Evolutionary conservation across 257 asterid genomes (phyloP), one percentile per base, ranked within the genome.

Genomic region (Solanum raphanifolium): DNA sequence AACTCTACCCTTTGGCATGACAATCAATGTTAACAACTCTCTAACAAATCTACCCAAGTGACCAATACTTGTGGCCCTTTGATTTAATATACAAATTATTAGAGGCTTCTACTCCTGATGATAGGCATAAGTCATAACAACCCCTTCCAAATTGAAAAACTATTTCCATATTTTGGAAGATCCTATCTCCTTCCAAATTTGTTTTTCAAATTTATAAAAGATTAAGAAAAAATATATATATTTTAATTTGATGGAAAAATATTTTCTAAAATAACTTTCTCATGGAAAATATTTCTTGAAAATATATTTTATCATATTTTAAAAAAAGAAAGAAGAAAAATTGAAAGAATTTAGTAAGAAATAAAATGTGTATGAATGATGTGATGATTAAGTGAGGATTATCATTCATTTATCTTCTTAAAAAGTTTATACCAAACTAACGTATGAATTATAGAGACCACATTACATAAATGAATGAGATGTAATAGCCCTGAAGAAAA

Each of bases 401-500:
- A 21, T 10, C 4, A n/a, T 10, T n/a, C 32, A 65, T 10, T n/a
- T 21, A 15, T 74, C 8, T 75, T 3, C 23, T 75, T 38, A 39
- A 76, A 39, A 75, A 1, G 12, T 39, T 58, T n/a, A 38, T 76
- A 13, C 13, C 35, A 23, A 76, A n/a, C 11, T 75, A 39, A 76
- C 9, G 7, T 39, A 39, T n/a, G 60, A 48, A 39, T 76, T 76
- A 23, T n/a, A 25, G 32, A 13, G 20, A 39, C 35, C 11, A 2
- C 12, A n/a, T 1, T 39, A n/a, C 27, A 23, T n/a, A n/a, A 76
- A 11, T 13, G 58, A 76, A 38, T 23, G 21, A 23, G 20, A 6
- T 29, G 13, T 60, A 21, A 74, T 38, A 83, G 74, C 76, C 88
- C 41, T 32, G 65, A 86, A 87, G 91, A 88, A 48, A 84, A 6